Conservation (phyloP, 495 filamentous ascomycete species). For the Penicillium flavigenum region DNA sequence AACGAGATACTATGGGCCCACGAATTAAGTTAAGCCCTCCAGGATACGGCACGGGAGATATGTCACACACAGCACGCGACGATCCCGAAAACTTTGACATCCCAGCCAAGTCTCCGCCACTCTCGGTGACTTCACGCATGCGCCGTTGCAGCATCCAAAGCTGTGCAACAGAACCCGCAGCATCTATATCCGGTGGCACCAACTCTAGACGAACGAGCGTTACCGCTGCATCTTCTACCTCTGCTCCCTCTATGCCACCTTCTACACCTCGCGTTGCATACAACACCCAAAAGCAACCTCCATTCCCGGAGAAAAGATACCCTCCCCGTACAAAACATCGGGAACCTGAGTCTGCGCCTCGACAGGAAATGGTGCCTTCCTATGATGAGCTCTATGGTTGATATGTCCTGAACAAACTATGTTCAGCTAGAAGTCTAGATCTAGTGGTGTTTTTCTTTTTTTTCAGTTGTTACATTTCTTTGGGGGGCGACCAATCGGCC, state of each 20-base stretch:
- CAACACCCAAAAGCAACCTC: slow-evolving; percentile 1
- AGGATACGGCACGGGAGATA: slow-evolving; percentile 15
- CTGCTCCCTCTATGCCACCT: slow-evolving; percentile 31
- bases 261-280: slow-evolving; percentile 32
- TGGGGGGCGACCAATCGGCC: background rate
- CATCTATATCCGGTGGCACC: slow-evolving; percentile 31
- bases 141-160: slow-evolving; percentile 42
- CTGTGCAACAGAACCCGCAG: slow-evolving; percentile 27
- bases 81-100: slow-evolving; percentile 25
- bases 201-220: slow-evolving; percentile 43
- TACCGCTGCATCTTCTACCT: slow-evolving; percentile 34
- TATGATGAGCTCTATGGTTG: slow-evolving; percentile 49
- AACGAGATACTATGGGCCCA: slow-evolving; percentile 20
- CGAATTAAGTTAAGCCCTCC: slow-evolving; percentile 7
- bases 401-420: slow-evolving; percentile 1
- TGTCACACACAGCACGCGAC: slow-evolving; percentile 6
- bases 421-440: slow-evolving; percentile 7
- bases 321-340: slow-evolving; percentile 24
- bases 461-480: slow-evolving; percentile 10
- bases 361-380: slow-evolving; percentile 43
- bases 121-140: slow-evolving; percentile 48
- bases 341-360: slow-evolving; percentile 21
- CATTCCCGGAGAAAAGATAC: slow-evolving; percentile 26
- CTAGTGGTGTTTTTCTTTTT: background rate
- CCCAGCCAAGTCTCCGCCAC: slow-evolving; percentile 39